phyloP scores from a whole-genome alignment of 2,329 filamentous ascomycete species.

The Phialocephala subalpina region DNA sequence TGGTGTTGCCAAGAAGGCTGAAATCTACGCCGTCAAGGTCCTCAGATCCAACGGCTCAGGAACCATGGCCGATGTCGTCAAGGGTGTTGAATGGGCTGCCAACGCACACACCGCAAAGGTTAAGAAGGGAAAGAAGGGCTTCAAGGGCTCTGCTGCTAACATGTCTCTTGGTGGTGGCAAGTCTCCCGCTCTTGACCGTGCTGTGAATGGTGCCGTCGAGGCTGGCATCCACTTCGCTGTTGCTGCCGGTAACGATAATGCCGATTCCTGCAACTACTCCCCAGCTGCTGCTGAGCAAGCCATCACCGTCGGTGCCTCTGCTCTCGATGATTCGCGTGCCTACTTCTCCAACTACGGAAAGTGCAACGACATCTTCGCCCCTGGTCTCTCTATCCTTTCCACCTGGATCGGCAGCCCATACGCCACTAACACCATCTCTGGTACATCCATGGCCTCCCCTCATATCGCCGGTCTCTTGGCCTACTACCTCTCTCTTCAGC shows the following conservation, averaged over 20 bases:
- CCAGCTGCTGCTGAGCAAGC: conserved; percentile 91
- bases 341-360: conserved; percentile 99
- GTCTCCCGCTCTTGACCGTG: conserved; percentile 87
- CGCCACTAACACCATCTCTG: conserved; percentile 98
- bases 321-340: conserved; percentile 91
- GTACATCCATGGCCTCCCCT: conserved; percentile 98
- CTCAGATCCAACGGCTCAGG: conserved; percentile 96
- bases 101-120: conserved; percentile 79
- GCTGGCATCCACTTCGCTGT: conserved; percentile 97
- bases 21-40: conserved; percentile 97
- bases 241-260: conserved; percentile 98
- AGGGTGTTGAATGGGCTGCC: conserved; percentile 96
- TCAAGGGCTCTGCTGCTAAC: conserved; percentile 99
- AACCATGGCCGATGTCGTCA: conserved; percentile 98
- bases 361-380: conserved; percentile 99
- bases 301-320: conserved; percentile 95
- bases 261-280: conserved; percentile 99
- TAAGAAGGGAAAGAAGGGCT: conserved; percentile 87
- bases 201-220: conserved; percentile 91
- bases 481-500: conserved; percentile 98
- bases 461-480: conserved; percentile 96
- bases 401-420: conserved; percentile 98
- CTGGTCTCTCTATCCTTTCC: conserved; percentile 94
- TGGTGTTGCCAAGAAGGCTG: conserved; percentile 98
- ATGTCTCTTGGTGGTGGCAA: conserved; percentile 99